These are phyloP conservation scores for Oxyria digyna DNA, from an alignment of 148 eudicot species.

Conservation along the genomic window DNA sequence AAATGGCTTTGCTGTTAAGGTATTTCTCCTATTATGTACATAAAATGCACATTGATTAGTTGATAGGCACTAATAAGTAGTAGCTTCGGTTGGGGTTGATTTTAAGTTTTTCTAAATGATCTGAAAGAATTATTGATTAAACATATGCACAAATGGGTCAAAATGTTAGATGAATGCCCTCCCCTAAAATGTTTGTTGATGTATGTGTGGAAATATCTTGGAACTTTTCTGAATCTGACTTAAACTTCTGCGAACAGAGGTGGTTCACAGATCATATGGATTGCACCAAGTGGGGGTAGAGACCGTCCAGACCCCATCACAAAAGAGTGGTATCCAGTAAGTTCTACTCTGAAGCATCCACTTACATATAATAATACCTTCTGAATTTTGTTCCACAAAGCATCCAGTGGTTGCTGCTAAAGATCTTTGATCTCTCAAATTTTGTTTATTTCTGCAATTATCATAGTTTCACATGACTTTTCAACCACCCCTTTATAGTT, in stretches of 20 bases:
- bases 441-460: not conserved
- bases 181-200: not conserved
- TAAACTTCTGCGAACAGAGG: conserved; percentile 30
- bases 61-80: conserved; percentile 1
- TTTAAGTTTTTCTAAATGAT: not conserved
- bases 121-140: not conserved
- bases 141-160: not conserved
- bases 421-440: not conserved
- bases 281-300: conserved; percentile 99
- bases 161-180: not conserved
- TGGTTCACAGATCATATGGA: conserved; percentile 95
- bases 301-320: conserved; percentile 92
- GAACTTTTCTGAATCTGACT: conserved; percentile 8
- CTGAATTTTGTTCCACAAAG: not conserved
- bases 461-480: not conserved
- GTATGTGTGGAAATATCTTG: not conserved
- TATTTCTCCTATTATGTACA: conserved; percentile 17
- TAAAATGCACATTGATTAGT: not conserved
- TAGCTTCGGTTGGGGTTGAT: not conserved
- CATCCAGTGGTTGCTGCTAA: not conserved
- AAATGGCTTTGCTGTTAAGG: conserved; percentile 89
- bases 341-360: conserved; percentile 9
- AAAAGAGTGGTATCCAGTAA: conserved; percentile 76
- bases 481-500: not conserved
- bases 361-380: not conserved